phyloP scores from a whole-genome alignment of 345 rosid species.

The Citropsis articulata region DNA sequence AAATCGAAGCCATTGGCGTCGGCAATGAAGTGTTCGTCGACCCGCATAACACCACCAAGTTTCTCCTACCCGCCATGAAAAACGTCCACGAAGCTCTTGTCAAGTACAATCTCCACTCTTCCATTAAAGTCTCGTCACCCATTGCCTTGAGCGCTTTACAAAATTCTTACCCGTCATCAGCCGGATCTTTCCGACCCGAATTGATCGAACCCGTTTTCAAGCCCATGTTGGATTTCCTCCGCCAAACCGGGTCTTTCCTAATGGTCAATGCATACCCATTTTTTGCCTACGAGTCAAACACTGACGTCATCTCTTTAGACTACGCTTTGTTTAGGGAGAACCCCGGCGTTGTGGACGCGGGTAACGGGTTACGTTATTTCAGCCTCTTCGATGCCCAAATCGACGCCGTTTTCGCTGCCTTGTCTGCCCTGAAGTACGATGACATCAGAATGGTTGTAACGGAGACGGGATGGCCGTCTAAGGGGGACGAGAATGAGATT shows the following conservation, averaged over 20 bases:
- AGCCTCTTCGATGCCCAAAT: slow-evolving; percentile 92
- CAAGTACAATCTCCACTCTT: slow-evolving; percentile 52
- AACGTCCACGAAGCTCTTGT: slow-evolving; percentile 75
- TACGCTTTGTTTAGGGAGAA: slow-evolving; percentile 88
- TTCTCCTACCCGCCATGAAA: slow-evolving; percentile 75
- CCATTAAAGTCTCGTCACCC: slow-evolving; percentile 82
- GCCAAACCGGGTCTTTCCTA: slow-evolving; percentile 80
- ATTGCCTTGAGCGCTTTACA: slow-evolving; percentile 80
- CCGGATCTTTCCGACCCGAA: slow-evolving; percentile 85
- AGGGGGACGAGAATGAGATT: slow-evolving; percentile 74
- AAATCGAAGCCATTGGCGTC: slow-evolving; percentile 85
- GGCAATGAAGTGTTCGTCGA: slow-evolving; percentile 97
- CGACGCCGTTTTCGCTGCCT: slow-evolving; percentile 93
- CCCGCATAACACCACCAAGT: slow-evolving; percentile 66
- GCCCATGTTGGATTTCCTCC: slow-evolving; percentile 82
- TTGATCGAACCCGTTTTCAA: slow-evolving; percentile 63
- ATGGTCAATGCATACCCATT: slow-evolving; percentile 94
- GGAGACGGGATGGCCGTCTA: slow-evolving; percentile 96
- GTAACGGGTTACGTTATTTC: slow-evolving; percentile 77
- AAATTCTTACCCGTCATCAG: slow-evolving; percentile 83
- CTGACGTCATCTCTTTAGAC: slow-evolving; percentile 84
- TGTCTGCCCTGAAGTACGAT: slow-evolving; percentile 73
- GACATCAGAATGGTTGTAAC: slow-evolving; percentile 69
- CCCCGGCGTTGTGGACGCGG: slow-evolving; percentile 84
- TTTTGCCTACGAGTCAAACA: slow-evolving; percentile 89